These are phyloP conservation scores for Lipomyces yarrowii DNA, from an alignment of 1,139 yeast species.

Conservation along the genomic window DNA sequence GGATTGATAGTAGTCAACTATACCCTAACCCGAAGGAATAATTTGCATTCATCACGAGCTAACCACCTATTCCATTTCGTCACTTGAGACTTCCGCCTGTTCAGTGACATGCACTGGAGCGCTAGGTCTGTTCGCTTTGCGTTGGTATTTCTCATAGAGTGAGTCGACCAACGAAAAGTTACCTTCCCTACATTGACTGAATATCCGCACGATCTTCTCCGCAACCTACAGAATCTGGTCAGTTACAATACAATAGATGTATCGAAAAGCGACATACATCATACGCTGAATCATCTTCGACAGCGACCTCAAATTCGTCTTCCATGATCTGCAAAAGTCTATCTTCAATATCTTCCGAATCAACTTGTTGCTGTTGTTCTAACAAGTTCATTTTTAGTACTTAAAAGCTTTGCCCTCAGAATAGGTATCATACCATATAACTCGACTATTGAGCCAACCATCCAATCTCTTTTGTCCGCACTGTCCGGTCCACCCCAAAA, in stretches of 20 bases:
- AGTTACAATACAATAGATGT: background rate
- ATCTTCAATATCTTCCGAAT: conserved; percentile 79
- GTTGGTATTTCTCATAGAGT: conserved; percentile 61
- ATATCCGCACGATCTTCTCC: conserved; percentile 62
- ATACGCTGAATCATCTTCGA: conserved; percentile 87
- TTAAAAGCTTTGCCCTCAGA: background rate
- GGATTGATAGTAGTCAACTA: background rate
- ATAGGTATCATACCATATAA: conserved; percentile 53
- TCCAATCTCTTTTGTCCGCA: conserved; percentile 92
- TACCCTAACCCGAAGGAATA: conserved; percentile 3
- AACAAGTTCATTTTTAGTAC: background rate
- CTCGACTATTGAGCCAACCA: conserved; percentile 79
- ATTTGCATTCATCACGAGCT: background rate
- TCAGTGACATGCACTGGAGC: conserved; percentile 27
- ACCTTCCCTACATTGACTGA: conserved; percentile 60
- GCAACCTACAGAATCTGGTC: conserved; percentile 50
- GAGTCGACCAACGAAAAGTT: conserved; percentile 60
- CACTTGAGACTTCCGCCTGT: conserved; percentile 25
- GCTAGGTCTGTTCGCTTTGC: conserved; percentile 48
- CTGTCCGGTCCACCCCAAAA: conserved; percentile 96
- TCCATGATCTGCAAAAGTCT: conserved; percentile 85
- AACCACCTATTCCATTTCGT: conserved; percentile 8
- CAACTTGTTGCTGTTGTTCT: conserved; percentile 57
- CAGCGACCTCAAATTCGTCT: conserved; percentile 87
- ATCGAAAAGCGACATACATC: conserved; percentile 8